Evolutionary conservation across 495 filamentous ascomycete species (phyloP), one percentile per base, ranked within the genome.

Genomic region (Bacidia rubella): DNA sequence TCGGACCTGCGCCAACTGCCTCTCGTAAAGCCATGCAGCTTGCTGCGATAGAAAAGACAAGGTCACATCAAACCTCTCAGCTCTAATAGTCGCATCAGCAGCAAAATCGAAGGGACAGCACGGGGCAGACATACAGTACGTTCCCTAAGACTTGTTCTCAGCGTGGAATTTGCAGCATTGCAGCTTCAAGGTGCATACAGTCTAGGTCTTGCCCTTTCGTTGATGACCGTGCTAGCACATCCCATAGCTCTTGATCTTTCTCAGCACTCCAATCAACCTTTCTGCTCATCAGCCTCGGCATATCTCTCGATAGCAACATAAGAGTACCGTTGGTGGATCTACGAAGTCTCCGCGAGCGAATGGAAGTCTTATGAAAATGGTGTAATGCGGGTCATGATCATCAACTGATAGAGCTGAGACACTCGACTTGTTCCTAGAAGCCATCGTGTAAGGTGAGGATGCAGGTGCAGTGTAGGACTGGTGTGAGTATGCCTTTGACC

Each of bases 1-100:
- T 57, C 86, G 79, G 32, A 95, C 85, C 63, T 95, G 85, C 0
- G 83, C 83, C 5, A 93, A 73, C 66, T 97, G 87, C 41, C 85
- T 79, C 67, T 98, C 89, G 60, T 93, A 94, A 1, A 96, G 80
- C 83, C 89, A 96, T 68, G 87, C 87, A 55, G 87, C 87, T 65
- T 97, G 87, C 64, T 96, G 90, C 3, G 95, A 79, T 7, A 98
- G 71, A 63, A 97, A 98, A 22, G 88, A 76, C 23, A 89, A 76
- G 11, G 85, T 82, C 35, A 96, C 92, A 48, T 84, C 69, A 64
- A 85, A 83, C 38, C 71, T 68, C 23, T 72, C 66, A 20, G 81
- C 77, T 44, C 81, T 85, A 54, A 17, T 5, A 56, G 7, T 24
- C 12, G 5, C 19, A 17, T 44, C 41, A 44, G 19, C 20, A 44